These are phyloP conservation scores for Flaveria robusta DNA, from an alignment of 129 eudicot species.

Conservation along the genomic window DNA sequence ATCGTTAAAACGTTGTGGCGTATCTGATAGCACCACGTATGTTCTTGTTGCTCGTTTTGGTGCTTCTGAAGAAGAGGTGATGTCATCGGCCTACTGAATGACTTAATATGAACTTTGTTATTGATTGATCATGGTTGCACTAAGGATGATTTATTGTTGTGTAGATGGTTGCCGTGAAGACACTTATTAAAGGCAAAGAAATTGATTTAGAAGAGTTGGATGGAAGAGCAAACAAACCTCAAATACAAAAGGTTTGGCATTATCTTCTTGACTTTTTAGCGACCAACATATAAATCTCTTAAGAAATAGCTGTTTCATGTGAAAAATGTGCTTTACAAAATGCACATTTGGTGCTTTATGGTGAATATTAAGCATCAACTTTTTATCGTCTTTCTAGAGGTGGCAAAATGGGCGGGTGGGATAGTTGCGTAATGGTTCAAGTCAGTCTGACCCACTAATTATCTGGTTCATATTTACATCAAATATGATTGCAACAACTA, in stretches of 20 bases:
- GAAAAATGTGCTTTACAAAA: background rate
- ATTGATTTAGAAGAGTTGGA: slow-evolving; percentile 71
- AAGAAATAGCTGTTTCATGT: background rate
- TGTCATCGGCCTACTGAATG: background rate
- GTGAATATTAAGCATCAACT: background rate
- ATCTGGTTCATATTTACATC: background rate
- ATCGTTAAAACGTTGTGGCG: slow-evolving; percentile 87
- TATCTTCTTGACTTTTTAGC: background rate
- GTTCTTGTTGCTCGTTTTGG: slow-evolving; percentile 78
- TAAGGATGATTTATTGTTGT: slow-evolving; percentile 24
- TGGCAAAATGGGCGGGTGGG: background rate
- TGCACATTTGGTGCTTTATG: background rate
- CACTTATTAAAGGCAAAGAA: slow-evolving; percentile 72
- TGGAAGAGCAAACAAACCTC: slow-evolving; percentile 68
- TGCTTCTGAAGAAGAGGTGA: slow-evolving; percentile 83
- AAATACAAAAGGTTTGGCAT: slow-evolving; percentile 65
- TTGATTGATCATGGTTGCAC: background rate
- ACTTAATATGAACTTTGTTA: background rate
- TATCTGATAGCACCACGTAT: slow-evolving; percentile 64
- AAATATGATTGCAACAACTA: background rate
- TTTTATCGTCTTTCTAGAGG: background rate
- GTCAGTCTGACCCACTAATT: background rate
- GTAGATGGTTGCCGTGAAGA: slow-evolving; percentile 52
- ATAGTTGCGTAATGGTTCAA: background rate
- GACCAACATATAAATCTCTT: background rate